Evolutionary conservation across 257 asterid genomes (phyloP).

Genomic region (Linaria vulgaris): DNA sequence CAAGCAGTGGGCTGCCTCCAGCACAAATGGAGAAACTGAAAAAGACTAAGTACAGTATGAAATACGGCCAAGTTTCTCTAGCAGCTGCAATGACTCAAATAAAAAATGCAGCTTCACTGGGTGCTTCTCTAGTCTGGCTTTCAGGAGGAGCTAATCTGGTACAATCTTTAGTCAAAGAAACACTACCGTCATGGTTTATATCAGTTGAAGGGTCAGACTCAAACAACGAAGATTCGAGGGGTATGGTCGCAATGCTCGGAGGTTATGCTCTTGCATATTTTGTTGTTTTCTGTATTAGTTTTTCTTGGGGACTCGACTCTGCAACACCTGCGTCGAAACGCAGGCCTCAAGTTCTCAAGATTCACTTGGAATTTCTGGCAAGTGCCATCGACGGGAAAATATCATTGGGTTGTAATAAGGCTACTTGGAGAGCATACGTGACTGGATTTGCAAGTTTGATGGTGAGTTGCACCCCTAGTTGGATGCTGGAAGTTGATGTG

Average conservation of each 20-base stretch:
- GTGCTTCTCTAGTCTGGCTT: conserved; percentile 86
- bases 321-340: conserved; percentile 50
- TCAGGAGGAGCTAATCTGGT: conserved; percentile 70
- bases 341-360: conserved; percentile 49
- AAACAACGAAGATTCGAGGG: conserved; percentile 46
- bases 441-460: conserved; percentile 72
- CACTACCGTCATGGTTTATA: conserved; percentile 85
- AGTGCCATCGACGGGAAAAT: conserved; percentile 78
- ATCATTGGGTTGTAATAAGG: conserved; percentile 74
- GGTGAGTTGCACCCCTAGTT: conserved; percentile 78
- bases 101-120: conserved; percentile 78
- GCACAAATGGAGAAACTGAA: conserved; percentile 62
- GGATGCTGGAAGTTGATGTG: conserved; percentile 83
- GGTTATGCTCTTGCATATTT: conserved; percentile 89
- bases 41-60: conserved; percentile 51
- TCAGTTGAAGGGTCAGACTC: conserved; percentile 50
- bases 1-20: conserved; percentile 49
- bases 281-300: conserved; percentile 52
- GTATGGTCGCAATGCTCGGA: conserved; percentile 68
- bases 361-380: conserved; percentile 73
- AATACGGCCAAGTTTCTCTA: conserved; percentile 82
- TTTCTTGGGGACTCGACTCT: conserved; percentile 86
- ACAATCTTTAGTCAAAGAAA: conserved; percentile 68
- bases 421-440: conserved; percentile 81
- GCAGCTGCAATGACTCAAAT: conserved; percentile 70